Percentiles rank a stretch among this genome's conserved stretches.
Conservation (phyloP, 306 rosid species). For the Rubus idaeus region DNA sequence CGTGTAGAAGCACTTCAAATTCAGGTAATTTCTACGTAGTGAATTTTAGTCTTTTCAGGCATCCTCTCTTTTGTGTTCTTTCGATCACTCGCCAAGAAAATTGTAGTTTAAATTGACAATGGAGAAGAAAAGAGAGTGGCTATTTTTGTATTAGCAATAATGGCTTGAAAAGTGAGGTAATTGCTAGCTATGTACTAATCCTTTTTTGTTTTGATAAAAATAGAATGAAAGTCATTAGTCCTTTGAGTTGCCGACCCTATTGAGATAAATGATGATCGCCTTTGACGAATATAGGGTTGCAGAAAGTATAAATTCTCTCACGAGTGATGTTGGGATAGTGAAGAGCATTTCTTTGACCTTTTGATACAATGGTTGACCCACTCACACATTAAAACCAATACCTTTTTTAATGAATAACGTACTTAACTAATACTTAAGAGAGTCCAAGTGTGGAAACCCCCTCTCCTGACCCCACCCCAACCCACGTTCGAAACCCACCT, state of each 20-base stretch:
- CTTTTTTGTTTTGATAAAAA: background rate
- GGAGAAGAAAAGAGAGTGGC: too few species aligned
- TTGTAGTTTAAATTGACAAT: too few species aligned
- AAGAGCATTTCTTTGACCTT: constrained; percentile 24
- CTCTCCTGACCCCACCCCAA: too few species aligned
- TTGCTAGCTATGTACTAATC: too few species aligned
- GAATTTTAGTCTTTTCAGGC: background rate
- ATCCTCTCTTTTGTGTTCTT: background rate
- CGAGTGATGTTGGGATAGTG: constrained; percentile 28
- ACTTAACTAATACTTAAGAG: background rate
- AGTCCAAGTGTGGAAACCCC: too few species aligned
- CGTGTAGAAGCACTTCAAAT: constrained; percentile 11
- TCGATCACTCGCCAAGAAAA: too few species aligned
- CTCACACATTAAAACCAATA: background rate
- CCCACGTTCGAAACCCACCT: too few species aligned
- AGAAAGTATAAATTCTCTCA: constrained; percentile 8
- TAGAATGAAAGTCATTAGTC: background rate
- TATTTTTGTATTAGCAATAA: too few species aligned
- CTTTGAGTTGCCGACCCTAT: constrained; percentile 21
- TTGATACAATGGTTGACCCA: constrained; percentile 16
- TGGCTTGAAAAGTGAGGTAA: too few species aligned
- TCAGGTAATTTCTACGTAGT: background rate
- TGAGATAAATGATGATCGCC: constrained; percentile 26
- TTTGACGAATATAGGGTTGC: constrained; percentile 23
- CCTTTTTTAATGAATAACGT: background rate